Conservation (phyloP, 805 yeast species). For the Ogataea corticis region DNA sequence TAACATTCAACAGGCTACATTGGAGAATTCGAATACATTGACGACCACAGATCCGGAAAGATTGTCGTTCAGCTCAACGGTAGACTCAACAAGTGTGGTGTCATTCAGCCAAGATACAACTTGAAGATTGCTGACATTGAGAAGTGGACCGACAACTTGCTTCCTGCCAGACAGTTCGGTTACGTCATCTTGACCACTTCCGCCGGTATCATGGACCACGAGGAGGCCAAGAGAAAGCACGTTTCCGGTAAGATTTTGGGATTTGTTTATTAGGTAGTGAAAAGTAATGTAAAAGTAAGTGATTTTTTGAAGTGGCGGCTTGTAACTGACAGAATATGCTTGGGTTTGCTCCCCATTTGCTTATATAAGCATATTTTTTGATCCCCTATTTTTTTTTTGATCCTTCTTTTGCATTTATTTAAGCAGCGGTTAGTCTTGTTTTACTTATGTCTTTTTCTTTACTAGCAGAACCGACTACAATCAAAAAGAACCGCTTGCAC, state of each 20-base stretch:
- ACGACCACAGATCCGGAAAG: slow-evolving; percentile 99
- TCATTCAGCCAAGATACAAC: slow-evolving; percentile 98
- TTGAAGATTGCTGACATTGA: slow-evolving; percentile 93
- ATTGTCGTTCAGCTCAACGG: slow-evolving; percentile 96
- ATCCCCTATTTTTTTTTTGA: too few relatives aligned
- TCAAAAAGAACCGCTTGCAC: not conserved
- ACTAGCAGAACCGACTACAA: not conserved
- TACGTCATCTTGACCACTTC: slow-evolving; percentile 97
- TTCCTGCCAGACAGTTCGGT: slow-evolving; percentile 99
- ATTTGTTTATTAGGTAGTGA: slow-evolving; percentile 77
- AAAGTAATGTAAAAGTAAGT: not conserved
- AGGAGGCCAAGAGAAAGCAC: slow-evolving; percentile 99
- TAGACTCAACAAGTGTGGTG: slow-evolving; percentile 99
- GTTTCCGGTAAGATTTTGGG: slow-evolving; percentile 99
- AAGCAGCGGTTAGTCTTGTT: slow-evolving; percentile 12
- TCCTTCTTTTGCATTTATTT: not conserved
- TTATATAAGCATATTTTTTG: too few relatives aligned
- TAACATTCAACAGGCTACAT: slow-evolving; percentile 63
- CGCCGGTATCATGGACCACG: slow-evolving; percentile 99
- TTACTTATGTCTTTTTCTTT: slow-evolving; percentile 1
- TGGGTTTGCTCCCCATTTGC: too few relatives aligned
- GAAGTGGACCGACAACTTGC: slow-evolving; percentile 97
- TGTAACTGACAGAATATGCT: too few relatives aligned
- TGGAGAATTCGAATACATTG: slow-evolving; percentile 98
- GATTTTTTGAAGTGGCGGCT: too few relatives aligned